These are phyloP conservation scores for Agastache rugosa DNA, from an alignment of 257 asterid species.

Conservation along the genomic window DNA sequence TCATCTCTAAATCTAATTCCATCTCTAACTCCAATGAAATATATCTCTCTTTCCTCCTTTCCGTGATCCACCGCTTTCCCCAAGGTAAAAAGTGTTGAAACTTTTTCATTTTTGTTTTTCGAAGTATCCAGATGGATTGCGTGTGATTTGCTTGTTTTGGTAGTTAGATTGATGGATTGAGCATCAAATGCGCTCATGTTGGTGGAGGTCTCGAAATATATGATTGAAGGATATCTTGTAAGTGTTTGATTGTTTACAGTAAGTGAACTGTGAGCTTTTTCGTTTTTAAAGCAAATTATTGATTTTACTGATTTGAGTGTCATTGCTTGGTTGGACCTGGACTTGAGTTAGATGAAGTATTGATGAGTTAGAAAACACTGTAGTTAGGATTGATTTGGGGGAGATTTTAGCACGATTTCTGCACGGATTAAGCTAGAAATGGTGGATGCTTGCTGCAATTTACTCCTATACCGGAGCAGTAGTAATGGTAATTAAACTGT, in stretches of 20 bases:
- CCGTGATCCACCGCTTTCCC: conserved; percentile 47
- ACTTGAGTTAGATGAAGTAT: background rate
- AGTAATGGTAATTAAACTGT: no score
- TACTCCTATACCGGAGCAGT: no score
- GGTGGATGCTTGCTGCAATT: no score
- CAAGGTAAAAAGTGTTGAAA: conserved; percentile 50
- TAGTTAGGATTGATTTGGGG: background rate
- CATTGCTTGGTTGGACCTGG: background rate
- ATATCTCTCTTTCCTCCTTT: conserved; percentile 45
- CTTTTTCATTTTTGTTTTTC: background rate
- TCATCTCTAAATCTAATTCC: no score
- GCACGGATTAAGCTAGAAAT: no score
- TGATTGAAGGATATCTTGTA: conserved; percentile 96
- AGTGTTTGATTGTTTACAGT: conserved; percentile 30
- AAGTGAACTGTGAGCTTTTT: background rate
- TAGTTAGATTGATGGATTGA: conserved; percentile 72
- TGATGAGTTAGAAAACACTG: background rate
- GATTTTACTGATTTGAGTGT: background rate
- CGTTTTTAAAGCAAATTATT: no score
- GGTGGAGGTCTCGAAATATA: conserved; percentile 96
- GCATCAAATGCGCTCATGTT: conserved; percentile 88
- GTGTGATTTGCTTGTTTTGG: background rate
- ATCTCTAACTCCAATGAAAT: no score
- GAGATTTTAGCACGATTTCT: no score
- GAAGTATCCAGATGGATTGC: background rate